Evolutionary conservation across 768 basidiomycete species (phyloP), one percentile per base, ranked within the genome.

Genomic region (Boletus rubroflammeus): DNA sequence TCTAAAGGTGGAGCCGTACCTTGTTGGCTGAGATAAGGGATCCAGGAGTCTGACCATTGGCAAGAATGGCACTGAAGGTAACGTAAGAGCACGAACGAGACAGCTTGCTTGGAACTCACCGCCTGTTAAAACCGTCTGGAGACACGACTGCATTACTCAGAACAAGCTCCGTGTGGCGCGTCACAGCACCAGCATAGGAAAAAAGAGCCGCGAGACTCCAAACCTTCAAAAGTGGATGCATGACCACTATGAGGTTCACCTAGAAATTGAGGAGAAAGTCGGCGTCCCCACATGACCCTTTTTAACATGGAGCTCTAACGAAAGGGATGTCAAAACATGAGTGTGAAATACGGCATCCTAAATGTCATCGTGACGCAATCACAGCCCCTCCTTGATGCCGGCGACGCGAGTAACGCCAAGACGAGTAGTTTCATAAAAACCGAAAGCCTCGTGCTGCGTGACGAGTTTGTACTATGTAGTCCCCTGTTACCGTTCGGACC

Each of bases 101-200:
- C 5, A n/a, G 2, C 19, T 17, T 14, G 13, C 23, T 41, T 21
- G n/a, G 14, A 28, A 48, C 68, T 56, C 31, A 71, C 69, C 51
- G 65, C 60, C 60, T 67, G 50, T 47, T 57, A 41, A 75, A 76
- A 3, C 78, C 79, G 43, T 79, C 78, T 7, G 78, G 79, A 6
- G 73, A 60, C 14, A 77, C 63, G n/a, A 55, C 47, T n/a, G 66
- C 67, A 59, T 80, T 80, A 29, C 62, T 69, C 28, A 78, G 57
- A 47, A 69, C 63, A 28, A 76, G 62, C 50, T 70, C 66, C 15
- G 58, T 57, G 10, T 53, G 42, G 29, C 32, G 41, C 19, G 66
- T 64, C 45, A 3, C 35, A 8, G 65, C 60, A 23, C 38, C 26
- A 38, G 35, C 47, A n/a, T 36, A 60, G 0, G 56, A 45, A 38